Evolutionary conservation across 2,329 filamentous ascomycete genomes (phyloP).

Genomic region (Colletotrichum lindemuthianum): DNA sequence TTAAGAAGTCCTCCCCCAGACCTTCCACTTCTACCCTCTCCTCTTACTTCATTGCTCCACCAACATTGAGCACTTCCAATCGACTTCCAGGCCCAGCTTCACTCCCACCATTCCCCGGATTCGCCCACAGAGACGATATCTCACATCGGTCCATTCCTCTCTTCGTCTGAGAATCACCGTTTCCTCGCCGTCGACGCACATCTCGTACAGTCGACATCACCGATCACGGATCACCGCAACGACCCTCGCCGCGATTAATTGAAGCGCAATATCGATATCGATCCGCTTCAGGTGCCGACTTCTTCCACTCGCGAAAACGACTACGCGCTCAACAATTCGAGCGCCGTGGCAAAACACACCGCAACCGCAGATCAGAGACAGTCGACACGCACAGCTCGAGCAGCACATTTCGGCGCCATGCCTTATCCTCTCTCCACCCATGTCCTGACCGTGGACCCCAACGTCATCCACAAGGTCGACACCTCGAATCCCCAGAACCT

Average conservation of each 20-base stretch:
- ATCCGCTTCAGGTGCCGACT: conserved; percentile 28
- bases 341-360: conserved; percentile 37
- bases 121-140: conserved; percentile 12
- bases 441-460: conserved; percentile 90
- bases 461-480: conserved; percentile 93
- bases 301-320: background rate
- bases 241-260: background rate
- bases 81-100: conserved; percentile 12
- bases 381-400: conserved; percentile 49
- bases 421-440: conserved; percentile 84
- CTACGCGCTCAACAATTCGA: background rate
- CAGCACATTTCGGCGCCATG: conserved; percentile 66
- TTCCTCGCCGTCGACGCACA: conserved; percentile 13
- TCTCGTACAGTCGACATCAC: conserved; percentile 11
- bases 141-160: conserved; percentile 26
- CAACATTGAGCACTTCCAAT: conserved; percentile 15
- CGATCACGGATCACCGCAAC: conserved; percentile 7
- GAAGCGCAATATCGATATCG: background rate
- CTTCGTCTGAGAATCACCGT: background rate
- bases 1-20: conserved; percentile 37
- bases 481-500: conserved; percentile 92
- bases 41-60: conserved; percentile 37
- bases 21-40: conserved; percentile 32
- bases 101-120: conserved; percentile 23
- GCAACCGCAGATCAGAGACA: conserved; percentile 39